Evolutionary conservation across 495 filamentous ascomycete species (phyloP).

Genomic region (Xylaria cubensis): DNA sequence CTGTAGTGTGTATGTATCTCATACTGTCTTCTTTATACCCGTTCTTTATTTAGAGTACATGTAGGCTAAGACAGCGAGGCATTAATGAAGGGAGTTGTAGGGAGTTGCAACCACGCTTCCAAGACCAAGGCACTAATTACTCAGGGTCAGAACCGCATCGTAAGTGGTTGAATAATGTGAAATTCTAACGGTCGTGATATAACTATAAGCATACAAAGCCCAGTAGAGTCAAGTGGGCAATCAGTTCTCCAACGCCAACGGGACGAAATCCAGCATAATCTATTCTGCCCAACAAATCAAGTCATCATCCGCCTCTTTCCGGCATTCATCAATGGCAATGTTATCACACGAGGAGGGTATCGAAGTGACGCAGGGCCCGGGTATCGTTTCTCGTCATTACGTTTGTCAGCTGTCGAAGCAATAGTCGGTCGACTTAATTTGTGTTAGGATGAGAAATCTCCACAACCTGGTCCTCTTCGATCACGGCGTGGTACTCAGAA

Average conservation of each 20-base stretch:
- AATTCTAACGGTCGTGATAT: neutral
- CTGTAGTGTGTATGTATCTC: neutral
- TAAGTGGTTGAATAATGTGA: neutral
- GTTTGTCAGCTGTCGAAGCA: constrained; percentile 7
- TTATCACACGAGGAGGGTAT: constrained; percentile 20
- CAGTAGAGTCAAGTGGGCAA: neutral
- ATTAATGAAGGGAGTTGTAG: neutral
- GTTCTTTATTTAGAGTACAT: neutral
- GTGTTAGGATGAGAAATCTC: constrained; percentile 28
- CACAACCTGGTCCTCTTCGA: constrained; percentile 80
- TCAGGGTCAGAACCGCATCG: neutral
- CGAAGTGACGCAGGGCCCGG: neutral
- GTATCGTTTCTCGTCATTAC: constrained; percentile 9
- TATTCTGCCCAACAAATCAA: neutral
- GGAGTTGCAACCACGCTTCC: neutral
- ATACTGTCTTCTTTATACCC: neutral
- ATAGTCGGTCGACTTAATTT: constrained; percentile 15
- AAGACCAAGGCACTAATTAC: neutral
- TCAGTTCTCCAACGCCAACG: constrained; percentile 13
- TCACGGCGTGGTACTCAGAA: constrained; percentile 65
- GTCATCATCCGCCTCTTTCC: constrained; percentile 6
- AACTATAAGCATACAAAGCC: constrained; percentile 5
- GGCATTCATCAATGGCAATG: neutral
- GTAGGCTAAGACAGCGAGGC: neutral
- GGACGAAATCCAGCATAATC: neutral